Conservation (phyloP, 2,329 filamentous ascomycete species). For the Dactylonectria macrodidyma region DNA sequence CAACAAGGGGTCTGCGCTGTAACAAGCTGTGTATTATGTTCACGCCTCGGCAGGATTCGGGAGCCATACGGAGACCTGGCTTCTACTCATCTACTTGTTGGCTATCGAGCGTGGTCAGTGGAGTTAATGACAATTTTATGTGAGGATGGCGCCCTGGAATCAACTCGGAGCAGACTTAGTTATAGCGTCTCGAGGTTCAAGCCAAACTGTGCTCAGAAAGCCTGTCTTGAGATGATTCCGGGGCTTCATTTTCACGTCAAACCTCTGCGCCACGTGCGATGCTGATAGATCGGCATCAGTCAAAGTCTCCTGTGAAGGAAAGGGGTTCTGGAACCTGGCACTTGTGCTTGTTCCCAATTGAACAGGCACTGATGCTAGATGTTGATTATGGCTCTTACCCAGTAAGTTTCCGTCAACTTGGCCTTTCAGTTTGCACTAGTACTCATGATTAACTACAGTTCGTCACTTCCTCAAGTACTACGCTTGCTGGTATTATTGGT, state of each 20-base stretch:
- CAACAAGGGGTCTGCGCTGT: slow-evolving; percentile 23
- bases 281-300: slow-evolving; percentile 28
- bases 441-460: slow-evolving; percentile 43
- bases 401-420: slow-evolving; percentile 42
- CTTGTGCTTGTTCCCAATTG: slow-evolving; percentile 38
- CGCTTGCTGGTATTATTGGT: slow-evolving; percentile 68
- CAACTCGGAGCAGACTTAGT: slow-evolving; percentile 28
- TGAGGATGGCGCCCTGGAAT: slow-evolving; percentile 30
- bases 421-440: slow-evolving; percentile 29
- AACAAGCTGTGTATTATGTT: slow-evolving; percentile 32
- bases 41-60: slow-evolving; percentile 32
- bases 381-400: slow-evolving; percentile 66
- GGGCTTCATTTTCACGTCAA: slow-evolving; percentile 30
- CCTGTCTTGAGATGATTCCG: slow-evolving; percentile 24
- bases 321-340: slow-evolving; percentile 35
- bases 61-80: slow-evolving; percentile 27
- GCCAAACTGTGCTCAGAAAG: slow-evolving; percentile 24
- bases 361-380: slow-evolving; percentile 73
- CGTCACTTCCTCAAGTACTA: slow-evolving; percentile 73
- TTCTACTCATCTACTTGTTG: slow-evolving; percentile 29
- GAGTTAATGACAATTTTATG: slow-evolving; percentile 29
- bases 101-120: slow-evolving; percentile 28
- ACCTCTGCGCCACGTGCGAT: slow-evolving; percentile 28
- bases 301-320: slow-evolving; percentile 35
- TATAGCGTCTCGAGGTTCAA: slow-evolving; percentile 23